Evolutionary conservation across 2,329 filamentous ascomycete species (phyloP).

Genomic region (Phaeosphaeria sp.): DNA sequence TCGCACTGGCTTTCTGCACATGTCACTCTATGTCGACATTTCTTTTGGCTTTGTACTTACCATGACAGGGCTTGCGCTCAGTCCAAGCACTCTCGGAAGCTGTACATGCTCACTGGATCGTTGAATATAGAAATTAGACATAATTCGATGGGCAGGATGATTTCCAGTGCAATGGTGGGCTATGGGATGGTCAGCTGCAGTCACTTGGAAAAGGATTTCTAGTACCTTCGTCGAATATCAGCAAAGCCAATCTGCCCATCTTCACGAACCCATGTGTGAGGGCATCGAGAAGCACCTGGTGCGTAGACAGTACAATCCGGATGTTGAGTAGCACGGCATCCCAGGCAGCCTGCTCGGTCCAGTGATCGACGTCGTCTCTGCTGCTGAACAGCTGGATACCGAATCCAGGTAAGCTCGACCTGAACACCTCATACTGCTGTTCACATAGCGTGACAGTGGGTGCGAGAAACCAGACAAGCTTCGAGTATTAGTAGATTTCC

Average conservation of each 20-base stretch:
- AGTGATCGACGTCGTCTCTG: conserved; percentile 73
- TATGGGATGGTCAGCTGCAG: conserved; percentile 42
- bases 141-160: conserved; percentile 72
- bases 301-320: conserved; percentile 78
- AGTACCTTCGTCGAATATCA: conserved; percentile 88
- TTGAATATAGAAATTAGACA: conserved; percentile 73
- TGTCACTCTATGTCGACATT: background rate
- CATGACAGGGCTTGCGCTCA: conserved; percentile 81
- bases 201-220: too few relatives aligned
- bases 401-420: conserved; percentile 53
- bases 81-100: conserved; percentile 72
- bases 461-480: conserved; percentile 57
- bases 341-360: conserved; percentile 74
- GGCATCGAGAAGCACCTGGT: conserved; percentile 76
- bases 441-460: conserved; percentile 55
- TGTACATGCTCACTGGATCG: conserved; percentile 35
- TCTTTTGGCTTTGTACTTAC: background rate
- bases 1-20: conserved; percentile 55
- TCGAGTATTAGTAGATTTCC: background rate
- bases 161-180: conserved; percentile 76
- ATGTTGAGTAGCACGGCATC: conserved; percentile 68
- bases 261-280: conserved; percentile 76
- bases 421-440: conserved; percentile 51
- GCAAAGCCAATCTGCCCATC: conserved; percentile 67
- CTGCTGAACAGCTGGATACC: conserved; percentile 71